These are phyloP conservation scores for Amanita pseudoporphyria DNA, from an alignment of 768 basidiomycete species.

Conservation along the genomic window DNA sequence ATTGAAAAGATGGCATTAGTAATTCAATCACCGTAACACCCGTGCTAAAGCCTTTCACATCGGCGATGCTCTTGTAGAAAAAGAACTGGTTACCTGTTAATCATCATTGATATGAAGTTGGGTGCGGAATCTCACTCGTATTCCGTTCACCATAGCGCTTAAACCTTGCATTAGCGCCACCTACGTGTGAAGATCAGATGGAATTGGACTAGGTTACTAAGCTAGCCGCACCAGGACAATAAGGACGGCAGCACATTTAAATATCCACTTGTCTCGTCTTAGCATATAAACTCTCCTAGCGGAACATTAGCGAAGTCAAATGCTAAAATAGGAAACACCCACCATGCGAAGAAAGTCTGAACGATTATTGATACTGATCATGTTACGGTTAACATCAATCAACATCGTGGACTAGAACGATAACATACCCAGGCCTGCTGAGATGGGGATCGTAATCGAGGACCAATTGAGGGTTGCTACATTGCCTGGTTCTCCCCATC, in stretches of 20 bases:
- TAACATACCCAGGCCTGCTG: background rate
- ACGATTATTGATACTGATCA: conserved; percentile 3
- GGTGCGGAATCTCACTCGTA: background rate
- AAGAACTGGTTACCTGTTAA: background rate
- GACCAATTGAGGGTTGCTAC: conserved; percentile 1
- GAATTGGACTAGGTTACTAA: too few relatives aligned
- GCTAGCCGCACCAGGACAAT: background rate
- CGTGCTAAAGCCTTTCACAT: background rate
- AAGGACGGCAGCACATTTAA: background rate
- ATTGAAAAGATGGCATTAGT: background rate
- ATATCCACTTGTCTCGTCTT: background rate
- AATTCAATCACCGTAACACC: background rate
- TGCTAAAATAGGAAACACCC: background rate
- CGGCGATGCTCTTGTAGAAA: background rate
- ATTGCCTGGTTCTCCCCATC: background rate
- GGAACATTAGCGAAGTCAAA: background rate
- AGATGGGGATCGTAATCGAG: conserved; percentile 1
- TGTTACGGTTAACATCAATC: background rate
- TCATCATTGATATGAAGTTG: background rate
- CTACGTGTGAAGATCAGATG: background rate
- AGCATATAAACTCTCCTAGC: conserved; percentile 4
- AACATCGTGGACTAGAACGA: too few relatives aligned
- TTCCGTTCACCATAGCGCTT: background rate
- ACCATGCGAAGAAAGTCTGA: conserved; percentile 9
- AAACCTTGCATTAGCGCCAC: conserved; percentile 5